Evolutionary conservation across 1,139 yeast genomes (phyloP).

Genomic region (Saccharomyces hybrid): DNA sequence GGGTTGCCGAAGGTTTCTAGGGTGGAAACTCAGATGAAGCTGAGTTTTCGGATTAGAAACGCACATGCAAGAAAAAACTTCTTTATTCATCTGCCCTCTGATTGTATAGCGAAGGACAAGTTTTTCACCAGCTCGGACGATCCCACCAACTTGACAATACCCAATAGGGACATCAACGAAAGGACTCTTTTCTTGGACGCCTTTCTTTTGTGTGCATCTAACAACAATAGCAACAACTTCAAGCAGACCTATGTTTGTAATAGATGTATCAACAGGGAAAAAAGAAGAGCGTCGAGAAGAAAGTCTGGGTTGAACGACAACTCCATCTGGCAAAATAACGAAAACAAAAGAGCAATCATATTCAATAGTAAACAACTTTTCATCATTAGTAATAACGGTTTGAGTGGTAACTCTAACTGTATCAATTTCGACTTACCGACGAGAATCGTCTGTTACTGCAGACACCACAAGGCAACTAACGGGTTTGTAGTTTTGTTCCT

Average conservation of each 20-base stretch:
- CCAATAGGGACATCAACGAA: constrained; percentile 32
- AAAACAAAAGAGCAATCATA: constrained; percentile 74
- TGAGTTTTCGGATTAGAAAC: constrained; percentile 44
- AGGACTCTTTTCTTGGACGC: constrained; percentile 59
- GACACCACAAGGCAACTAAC: constrained; percentile 79
- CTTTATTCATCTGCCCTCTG: constrained; percentile 69
- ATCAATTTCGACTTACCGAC: constrained; percentile 58
- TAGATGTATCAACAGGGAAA: constrained; percentile 85
- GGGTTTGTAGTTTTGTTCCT: constrained; percentile 74
- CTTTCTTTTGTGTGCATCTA: constrained; percentile 47
- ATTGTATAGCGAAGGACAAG: constrained; percentile 80
- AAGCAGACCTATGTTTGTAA: constrained; percentile 70
- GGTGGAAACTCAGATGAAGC: constrained; percentile 90
- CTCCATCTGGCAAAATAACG: constrained; percentile 67
- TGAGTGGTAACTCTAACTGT: constrained; percentile 23
- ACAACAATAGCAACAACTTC: constrained; percentile 11
- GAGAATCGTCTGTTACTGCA: constrained; percentile 88
- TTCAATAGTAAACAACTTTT: constrained; percentile 86
- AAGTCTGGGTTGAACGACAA: constrained; percentile 64
- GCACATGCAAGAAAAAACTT: constrained; percentile 43
- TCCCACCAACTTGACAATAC: constrained; percentile 45
- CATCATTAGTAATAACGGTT: constrained; percentile 58
- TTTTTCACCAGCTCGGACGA: not conserved
- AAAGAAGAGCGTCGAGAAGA: constrained; percentile 85
- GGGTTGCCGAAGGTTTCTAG: constrained; percentile 75